Conservation (phyloP, 176 grass and related monocot genomes). For the Bromus sterilis region DNA sequence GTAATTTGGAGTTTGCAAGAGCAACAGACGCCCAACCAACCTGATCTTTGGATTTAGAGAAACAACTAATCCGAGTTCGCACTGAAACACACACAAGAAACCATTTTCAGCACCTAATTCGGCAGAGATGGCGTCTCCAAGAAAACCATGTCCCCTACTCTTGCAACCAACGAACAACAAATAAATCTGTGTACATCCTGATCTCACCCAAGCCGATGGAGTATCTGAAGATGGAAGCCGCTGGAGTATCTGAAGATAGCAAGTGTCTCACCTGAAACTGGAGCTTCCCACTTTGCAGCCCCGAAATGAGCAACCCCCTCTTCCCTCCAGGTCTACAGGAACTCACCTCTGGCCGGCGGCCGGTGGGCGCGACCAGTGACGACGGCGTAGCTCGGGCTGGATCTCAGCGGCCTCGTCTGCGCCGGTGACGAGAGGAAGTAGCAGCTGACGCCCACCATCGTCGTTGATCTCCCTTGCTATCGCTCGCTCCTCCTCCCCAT, state of each 20-base stretch:
- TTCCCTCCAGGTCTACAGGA: no score
- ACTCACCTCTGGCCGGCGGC: no score
- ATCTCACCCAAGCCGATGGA: no score
- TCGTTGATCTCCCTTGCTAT: neutral
- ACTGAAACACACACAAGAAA: neutral
- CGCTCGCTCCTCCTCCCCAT: neutral
- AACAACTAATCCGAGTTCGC: constrained; percentile 2
- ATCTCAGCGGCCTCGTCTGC: neutral
- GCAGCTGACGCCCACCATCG: constrained; percentile 23
- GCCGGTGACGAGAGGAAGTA: constrained; percentile 16
- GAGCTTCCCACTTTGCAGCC: neutral
- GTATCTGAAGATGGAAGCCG: no score
- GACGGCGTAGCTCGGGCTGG: neutral
- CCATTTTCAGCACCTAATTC: neutral
- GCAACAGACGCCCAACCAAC: no score
- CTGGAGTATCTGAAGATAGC: no score
- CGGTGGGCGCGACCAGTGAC: no score
- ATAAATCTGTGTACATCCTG: neutral
- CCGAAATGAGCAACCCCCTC: no score
- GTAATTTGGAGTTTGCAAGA: no score
- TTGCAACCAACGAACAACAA: neutral
- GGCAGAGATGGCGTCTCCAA: neutral
- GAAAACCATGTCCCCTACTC: neutral
- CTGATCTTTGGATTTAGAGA: no score
- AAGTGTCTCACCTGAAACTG: no score